These are phyloP conservation scores for Globisporangium sylvaticum DNA, from an alignment of 352 stramenopile species.

Conservation along the genomic window DNA sequence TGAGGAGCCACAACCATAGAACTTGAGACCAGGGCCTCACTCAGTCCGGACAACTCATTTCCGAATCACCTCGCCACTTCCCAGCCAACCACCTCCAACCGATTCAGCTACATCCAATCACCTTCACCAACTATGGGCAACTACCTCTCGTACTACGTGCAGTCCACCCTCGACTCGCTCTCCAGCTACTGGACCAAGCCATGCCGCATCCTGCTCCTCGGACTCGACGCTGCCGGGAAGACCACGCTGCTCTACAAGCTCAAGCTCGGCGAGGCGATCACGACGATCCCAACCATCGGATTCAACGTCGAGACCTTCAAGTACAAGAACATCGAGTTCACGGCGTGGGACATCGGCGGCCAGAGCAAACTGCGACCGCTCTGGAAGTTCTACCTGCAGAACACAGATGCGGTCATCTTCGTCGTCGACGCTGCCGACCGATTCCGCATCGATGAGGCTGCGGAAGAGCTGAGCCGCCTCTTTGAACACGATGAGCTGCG, in stretches of 20 bases:
- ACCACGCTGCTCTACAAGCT: conserved; percentile 93
- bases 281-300: conserved; percentile 70
- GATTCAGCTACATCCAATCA: too few species aligned
- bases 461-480: conserved; percentile 33
- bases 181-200: conserved; percentile 34
- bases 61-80: not conserved
- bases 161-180: conserved; percentile 25
- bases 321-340: conserved; percentile 72
- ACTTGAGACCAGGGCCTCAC: not conserved
- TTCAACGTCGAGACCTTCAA: conserved; percentile 79
- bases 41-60: not conserved
- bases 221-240: conserved; percentile 93
- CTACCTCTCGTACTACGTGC: conserved; percentile 26
- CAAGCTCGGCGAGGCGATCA: conserved; percentile 59
- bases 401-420: conserved; percentile 77
- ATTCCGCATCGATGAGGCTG: conserved; percentile 42
- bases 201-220: conserved; percentile 78
- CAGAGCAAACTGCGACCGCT: conserved; percentile 65
- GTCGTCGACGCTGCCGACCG: conserved; percentile 69
- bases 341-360: conserved; percentile 77
- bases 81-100: not conserved
- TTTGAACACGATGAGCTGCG: conserved; percentile 37
- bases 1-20: not conserved
- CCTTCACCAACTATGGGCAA: conserved; percentile 27
- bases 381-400: conserved; percentile 71